Evolutionary conservation across 306 rosid genomes (phyloP).

Genomic region (Albizia julibrissin): DNA sequence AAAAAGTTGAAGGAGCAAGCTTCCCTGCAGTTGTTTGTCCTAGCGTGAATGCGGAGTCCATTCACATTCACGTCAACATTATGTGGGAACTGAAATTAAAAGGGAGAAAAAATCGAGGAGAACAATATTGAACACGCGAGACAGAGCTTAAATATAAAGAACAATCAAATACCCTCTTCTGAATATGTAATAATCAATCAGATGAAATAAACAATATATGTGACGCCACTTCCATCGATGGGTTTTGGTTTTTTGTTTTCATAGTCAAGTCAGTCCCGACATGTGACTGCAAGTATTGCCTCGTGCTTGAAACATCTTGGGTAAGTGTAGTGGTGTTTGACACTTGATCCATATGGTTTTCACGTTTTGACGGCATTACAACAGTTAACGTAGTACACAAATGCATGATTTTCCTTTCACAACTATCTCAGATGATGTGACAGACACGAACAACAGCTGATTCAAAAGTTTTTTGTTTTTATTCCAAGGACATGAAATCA

Average conservation of each 20-base stretch:
- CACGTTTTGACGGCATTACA: neutral
- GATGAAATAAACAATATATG: too few species aligned
- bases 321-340: neutral
- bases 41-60: neutral
- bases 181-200: neutral
- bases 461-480: neutral
- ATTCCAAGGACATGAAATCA: neutral
- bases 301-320: neutral
- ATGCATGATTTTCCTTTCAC: neutral
- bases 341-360: neutral
- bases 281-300: neutral
- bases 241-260: neutral
- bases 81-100: neutral
- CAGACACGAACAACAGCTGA: neutral
- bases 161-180: neutral
- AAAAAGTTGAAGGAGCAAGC: neutral
- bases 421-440: neutral
- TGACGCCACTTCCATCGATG: neutral
- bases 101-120: neutral
- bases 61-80: constrained; percentile 11
- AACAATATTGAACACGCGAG: neutral
- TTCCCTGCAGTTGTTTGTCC: neutral
- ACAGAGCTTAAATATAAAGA: neutral
- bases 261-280: neutral
- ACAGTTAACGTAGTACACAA: neutral